A percentile compares a stretch with the other conserved stretches of the same genome.
These are phyloP conservation scores for Paracamarosporium sp. DNA, from an alignment of 2,329 filamentous ascomycete genomes.

Conservation along the genomic window DNA sequence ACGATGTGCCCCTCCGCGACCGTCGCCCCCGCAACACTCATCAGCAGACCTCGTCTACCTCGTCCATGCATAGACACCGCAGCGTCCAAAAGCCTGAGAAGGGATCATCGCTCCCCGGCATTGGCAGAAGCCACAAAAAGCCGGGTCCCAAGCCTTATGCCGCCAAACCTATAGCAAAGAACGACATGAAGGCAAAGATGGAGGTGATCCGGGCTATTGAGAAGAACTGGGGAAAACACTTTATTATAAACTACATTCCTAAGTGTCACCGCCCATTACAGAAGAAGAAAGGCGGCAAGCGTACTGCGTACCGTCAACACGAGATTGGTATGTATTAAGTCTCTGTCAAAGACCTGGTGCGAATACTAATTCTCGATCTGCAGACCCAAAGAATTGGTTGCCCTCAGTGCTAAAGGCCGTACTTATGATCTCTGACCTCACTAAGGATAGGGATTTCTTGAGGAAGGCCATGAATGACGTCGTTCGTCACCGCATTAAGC, in stretches of 20 bases:
- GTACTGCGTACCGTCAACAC: slow-evolving; percentile 23
- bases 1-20: slow-evolving; percentile 13
- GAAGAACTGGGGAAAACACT: slow-evolving; percentile 33
- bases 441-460: slow-evolving; percentile 26
- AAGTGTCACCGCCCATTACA: slow-evolving; percentile 35
- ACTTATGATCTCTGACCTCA: slow-evolving; percentile 30
- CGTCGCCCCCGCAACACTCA: background rate
- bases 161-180: slow-evolving; percentile 30
- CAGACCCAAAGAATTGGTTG: slow-evolving; percentile 37
- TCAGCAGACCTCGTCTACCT: background rate
- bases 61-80: background rate
- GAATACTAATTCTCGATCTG: background rate
- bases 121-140: slow-evolving; percentile 19
- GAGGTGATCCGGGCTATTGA: slow-evolving; percentile 34
- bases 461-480: slow-evolving; percentile 34
- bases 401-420: slow-evolving; percentile 36
- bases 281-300: slow-evolving; percentile 27
- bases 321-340: slow-evolving; percentile 15
- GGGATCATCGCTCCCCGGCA: background rate
- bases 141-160: slow-evolving; percentile 21
- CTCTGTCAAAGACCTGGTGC: background rate
- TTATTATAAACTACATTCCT: slow-evolving; percentile 36
- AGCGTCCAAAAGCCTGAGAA: slow-evolving; percentile 9
- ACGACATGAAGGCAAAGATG: slow-evolving; percentile 32
- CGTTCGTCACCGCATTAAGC: slow-evolving; percentile 36